Base-by-base conservation (phyloP, 805 yeast species). In the Candida xyloterini region DNA sequence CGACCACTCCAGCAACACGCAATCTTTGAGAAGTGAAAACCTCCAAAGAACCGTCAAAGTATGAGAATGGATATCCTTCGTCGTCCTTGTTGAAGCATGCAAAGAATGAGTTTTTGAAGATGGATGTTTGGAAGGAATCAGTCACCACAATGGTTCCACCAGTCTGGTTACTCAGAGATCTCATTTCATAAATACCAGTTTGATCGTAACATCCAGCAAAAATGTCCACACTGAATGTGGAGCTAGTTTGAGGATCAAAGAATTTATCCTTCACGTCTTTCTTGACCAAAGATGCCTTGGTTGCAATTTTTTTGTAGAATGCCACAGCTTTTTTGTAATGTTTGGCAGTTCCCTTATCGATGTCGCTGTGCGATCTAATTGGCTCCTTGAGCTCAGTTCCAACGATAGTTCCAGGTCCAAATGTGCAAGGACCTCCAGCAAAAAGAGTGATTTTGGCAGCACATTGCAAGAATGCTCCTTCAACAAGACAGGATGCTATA, bases 151-250 rank as follows among this genome's bases (percentile, higher is more conserved):
- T 67, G 15, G 84, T 82, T 66, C 98, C 98, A 48, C 97, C 97
- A 7, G 96, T 89, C 52, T 77, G 72, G 63, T 85, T 84, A 43
- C 95, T 77, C 48, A 91, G 68, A 43, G 81, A 72, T 66, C 88
- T 84, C 97, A 90, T 90, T 68, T 90, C 98, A 54, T 80, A 81
- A 71, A 90, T 77, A 60, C 98, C 98, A 43, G 89, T 83, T 72
- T 90, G 98, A 67, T 90, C 98, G 62, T 87, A 88, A 68, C 96
- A 86, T 47, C 97, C 96, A 22, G 95, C 95, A 65, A 86, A 89
- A 33, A 90, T 78, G 63, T 90, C 96, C 43, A 90, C 80, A 21
- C 91, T 78, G 56, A 87, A 95, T 11, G 88, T 85, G 48, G 78
- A 76, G 16, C 67, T 64, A 14, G 68, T 57, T 28, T 57, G 56